phyloP scores from a whole-genome alignment of 176 grass and related monocot species.

The Oryza brachyantha region DNA sequence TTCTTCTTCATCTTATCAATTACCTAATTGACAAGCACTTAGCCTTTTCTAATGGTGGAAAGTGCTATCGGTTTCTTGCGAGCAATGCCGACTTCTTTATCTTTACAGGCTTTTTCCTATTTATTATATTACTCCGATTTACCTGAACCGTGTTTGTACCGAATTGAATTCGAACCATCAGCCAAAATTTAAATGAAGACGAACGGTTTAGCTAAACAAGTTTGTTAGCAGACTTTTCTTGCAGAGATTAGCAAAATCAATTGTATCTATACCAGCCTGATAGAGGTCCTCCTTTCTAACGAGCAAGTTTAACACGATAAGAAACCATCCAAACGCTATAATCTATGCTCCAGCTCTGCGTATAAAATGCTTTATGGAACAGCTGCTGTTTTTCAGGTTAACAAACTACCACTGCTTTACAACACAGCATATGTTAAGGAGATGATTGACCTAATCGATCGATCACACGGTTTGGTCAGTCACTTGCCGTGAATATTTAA shows the following conservation, averaged over 20 bases:
- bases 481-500: background rate
- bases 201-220: background rate
- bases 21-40: background rate
- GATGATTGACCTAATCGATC: constrained; percentile 9
- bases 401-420: background rate
- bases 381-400: constrained; percentile 5
- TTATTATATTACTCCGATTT: background rate
- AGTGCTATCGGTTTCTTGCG: background rate
- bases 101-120: background rate
- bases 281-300: background rate
- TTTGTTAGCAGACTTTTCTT: background rate
- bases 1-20: constrained; percentile 19
- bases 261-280: background rate
- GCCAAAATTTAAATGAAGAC: too few relatives aligned
- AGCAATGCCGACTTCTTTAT: background rate
- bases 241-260: background rate
- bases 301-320: constrained; percentile 24
- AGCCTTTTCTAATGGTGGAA: background rate
- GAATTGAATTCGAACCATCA: background rate
- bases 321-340: background rate
- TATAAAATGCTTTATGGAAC: background rate
- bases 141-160: background rate
- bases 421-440: background rate
- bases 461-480: background rate
- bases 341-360: constrained; percentile 9